A percentile compares a stretch with the other conserved stretches of the same genome.
These are phyloP conservation scores for Boletus fagicola DNA, from an alignment of 768 basidiomycete species.

Conservation along the genomic window DNA sequence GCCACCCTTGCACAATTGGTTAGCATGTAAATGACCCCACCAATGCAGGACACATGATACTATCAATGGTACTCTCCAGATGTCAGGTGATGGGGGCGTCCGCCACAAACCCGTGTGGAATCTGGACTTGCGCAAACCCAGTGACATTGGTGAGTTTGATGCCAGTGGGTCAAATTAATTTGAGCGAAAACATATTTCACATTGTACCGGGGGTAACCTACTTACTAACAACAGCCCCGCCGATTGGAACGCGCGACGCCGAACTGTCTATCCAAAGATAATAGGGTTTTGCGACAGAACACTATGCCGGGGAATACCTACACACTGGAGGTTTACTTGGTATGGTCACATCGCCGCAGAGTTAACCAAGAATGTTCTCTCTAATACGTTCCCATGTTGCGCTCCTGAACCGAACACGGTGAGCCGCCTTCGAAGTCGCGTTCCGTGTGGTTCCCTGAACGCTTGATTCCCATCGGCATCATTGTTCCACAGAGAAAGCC, in stretches of 20 bases:
- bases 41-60: slow-evolving; percentile 2
- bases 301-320: background rate
- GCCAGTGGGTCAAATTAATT: slow-evolving; percentile 2
- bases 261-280: background rate
- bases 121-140: background rate
- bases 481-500: background rate
- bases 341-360: background rate
- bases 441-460: slow-evolving; percentile 5
- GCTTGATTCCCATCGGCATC: slow-evolving; percentile 7
- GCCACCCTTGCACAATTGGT: background rate
- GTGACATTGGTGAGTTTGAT: background rate
- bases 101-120: slow-evolving; percentile 1
- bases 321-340: background rate
- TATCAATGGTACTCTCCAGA: background rate
- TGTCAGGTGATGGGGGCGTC: background rate
- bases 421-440: background rate
- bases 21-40: slow-evolving; percentile 1
- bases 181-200: background rate
- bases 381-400: background rate
- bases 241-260: background rate
- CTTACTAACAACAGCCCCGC: background rate
- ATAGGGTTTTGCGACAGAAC: background rate
- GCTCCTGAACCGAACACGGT: background rate
- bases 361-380: background rate
- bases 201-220: background rate